Conservation (phyloP, 2,329 filamentous ascomycete species). For the Ceratocystis albifundus region DNA sequence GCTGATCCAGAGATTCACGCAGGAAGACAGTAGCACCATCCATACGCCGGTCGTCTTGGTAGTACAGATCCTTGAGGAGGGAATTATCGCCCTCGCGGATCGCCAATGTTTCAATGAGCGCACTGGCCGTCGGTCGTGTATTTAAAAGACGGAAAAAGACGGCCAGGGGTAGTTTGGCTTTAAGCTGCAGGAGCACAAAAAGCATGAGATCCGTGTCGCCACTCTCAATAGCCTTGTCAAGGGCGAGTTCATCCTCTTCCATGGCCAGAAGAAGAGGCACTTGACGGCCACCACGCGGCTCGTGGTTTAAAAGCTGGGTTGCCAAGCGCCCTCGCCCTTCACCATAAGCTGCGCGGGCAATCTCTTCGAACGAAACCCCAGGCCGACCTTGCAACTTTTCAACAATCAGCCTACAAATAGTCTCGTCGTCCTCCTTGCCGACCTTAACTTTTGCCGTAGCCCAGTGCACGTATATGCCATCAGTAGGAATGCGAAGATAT, state of each 20-base stretch:
- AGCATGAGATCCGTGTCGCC: slow-evolving; percentile 90
- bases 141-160: slow-evolving; percentile 90
- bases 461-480: slow-evolving; percentile 93
- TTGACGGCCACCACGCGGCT: slow-evolving; percentile 88
- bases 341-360: slow-evolving; percentile 84
- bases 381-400: slow-evolving; percentile 75
- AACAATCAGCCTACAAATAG: slow-evolving; percentile 75
- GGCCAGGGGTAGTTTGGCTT: slow-evolving; percentile 79
- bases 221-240: slow-evolving; percentile 93
- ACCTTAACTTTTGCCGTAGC: slow-evolving; percentile 84
- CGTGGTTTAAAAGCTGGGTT: slow-evolving; percentile 82
- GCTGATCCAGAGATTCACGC: slow-evolving; percentile 66
- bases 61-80: slow-evolving; percentile 88
- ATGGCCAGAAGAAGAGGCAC: slow-evolving; percentile 86
- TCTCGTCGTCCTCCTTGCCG: slow-evolving; percentile 75
- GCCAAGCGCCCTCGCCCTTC: slow-evolving; percentile 83
- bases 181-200: slow-evolving; percentile 75
- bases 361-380: slow-evolving; percentile 90
- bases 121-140: slow-evolving; percentile 69
- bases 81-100: slow-evolving; percentile 57
- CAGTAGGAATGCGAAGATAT: slow-evolving; percentile 74
- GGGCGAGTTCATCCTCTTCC: slow-evolving; percentile 87
- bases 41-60: slow-evolving; percentile 83
- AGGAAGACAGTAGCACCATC: slow-evolving; percentile 84
- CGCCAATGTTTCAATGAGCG: slow-evolving; percentile 78